phyloP scores from a whole-genome alignment of 1,139 yeast genomes.

The Pneumocystis carinii region DNA sequence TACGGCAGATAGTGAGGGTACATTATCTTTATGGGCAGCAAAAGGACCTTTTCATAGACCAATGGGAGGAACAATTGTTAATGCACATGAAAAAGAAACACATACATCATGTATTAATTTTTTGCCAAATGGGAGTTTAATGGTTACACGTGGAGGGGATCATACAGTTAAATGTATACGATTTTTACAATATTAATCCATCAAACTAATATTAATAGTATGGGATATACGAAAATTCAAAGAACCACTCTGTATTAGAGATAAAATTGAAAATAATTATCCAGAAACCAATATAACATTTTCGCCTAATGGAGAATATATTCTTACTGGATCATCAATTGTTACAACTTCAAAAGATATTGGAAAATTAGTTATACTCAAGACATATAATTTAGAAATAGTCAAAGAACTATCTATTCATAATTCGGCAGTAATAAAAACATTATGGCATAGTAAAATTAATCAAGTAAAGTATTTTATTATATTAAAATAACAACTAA shows the following conservation, averaged over 20 bases:
- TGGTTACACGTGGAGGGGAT: slow-evolving; percentile 22
- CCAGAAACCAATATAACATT: slow-evolving; percentile 18
- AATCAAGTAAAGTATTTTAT: slow-evolving; percentile 11
- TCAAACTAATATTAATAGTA: slow-evolving; percentile 8
- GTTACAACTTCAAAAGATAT: slow-evolving; percentile 7
- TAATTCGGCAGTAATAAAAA: slow-evolving; percentile 11
- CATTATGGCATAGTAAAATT: slow-evolving; percentile 14
- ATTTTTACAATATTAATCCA: background rate
- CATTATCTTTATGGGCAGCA: slow-evolving; percentile 22
- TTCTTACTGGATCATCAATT: slow-evolving; percentile 19
- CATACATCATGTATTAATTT: slow-evolving; percentile 16
- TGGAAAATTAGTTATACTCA: slow-evolving; percentile 23
- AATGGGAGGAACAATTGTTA: slow-evolving; percentile 15
- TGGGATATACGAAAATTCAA: slow-evolving; percentile 27
- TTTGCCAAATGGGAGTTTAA: slow-evolving; percentile 14
- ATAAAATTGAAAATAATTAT: slow-evolving; percentile 16
- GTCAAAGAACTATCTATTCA: slow-evolving; percentile 18
- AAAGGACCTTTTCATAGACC: slow-evolving; percentile 23
- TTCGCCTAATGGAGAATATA: slow-evolving; percentile 20
- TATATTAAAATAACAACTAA: slow-evolving; percentile 20
- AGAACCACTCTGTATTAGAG: slow-evolving; percentile 22
- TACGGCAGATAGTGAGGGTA: slow-evolving; percentile 20
- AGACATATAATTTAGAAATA: slow-evolving; percentile 25
- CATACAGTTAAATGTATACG: slow-evolving; percentile 18
- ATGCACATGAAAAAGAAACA: slow-evolving; percentile 18